Evolutionary conservation across 2,329 filamentous ascomycete genomes (phyloP).

Genomic region (Penicillium polonicum): DNA sequence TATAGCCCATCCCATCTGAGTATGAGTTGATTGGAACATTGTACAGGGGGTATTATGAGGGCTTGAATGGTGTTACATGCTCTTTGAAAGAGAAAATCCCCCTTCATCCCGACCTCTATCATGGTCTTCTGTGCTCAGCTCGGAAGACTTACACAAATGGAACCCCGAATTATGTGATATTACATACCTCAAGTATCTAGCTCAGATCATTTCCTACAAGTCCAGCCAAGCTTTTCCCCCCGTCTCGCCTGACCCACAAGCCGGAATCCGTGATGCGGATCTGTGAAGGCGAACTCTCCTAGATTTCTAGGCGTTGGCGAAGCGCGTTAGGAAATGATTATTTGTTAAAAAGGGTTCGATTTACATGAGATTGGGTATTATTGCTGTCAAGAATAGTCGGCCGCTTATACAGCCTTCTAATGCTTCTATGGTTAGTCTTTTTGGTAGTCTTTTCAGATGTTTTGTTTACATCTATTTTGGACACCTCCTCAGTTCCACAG

Average conservation of each 20-base stretch:
- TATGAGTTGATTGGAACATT: not conserved
- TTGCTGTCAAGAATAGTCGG: no score
- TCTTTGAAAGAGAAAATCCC: not conserved
- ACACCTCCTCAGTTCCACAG: no score
- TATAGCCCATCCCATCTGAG: not conserved
- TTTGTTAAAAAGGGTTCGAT: no score
- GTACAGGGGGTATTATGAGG: not conserved
- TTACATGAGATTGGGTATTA: no score
- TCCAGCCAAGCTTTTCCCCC: slow-evolving; percentile 2
- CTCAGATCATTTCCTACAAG: not conserved
- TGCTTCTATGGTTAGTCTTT: no score
- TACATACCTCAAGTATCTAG: not conserved
- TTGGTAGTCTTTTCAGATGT: no score
- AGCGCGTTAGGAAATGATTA: no score
- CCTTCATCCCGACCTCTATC: not conserved
- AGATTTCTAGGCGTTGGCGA: not conserved
- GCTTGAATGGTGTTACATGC: not conserved
- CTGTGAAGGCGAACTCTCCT: not conserved
- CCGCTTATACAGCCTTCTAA: no score
- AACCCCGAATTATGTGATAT: not conserved
- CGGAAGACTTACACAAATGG: not conserved
- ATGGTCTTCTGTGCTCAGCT: not conserved
- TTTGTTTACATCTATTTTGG: no score
- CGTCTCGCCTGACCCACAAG: not conserved
- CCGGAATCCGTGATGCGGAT: not conserved